Evolutionary conservation across 83 land plant species (phyloP), one percentile per base, ranked within the genome.

Genomic region (Picea engelmannii): DNA sequence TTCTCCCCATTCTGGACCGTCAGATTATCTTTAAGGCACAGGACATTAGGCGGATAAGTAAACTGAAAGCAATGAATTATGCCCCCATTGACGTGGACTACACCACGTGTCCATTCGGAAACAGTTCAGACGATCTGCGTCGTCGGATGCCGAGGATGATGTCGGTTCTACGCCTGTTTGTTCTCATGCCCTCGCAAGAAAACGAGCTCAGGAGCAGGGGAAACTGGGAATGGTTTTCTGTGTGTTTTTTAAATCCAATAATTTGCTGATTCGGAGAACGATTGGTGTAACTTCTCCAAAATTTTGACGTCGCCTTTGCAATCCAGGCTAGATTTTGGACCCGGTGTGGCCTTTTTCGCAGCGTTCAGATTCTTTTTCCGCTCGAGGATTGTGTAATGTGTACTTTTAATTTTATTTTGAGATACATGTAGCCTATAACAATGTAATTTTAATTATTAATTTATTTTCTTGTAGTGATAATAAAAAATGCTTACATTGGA

Each of bases 81-180:
- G 55, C 13, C 2, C 12, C 55, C 55, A 20, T 1, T 15, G 73
- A 68, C 9, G 44, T 68, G 20, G 73, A 31, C 44, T 16, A 2
- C 20, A 8, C 8, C 35, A 24, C 18, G 21, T 69, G 73, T 35
- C 40, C 40, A 20, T 38, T 69, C n/a, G 44, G 44, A 10, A 40
- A 8, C 44, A 1, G 73, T 16, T 68, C 12, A 20, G n/a, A 6
- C 2, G 9, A 35, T 68, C 73, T 1, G n/a, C 6, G 42, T 31
- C n/a, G 44, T 35, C 8, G 3, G 44, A 68, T 68, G n/a, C 18
- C 5, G 73, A 68, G 20, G 73, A 35, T 68, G 73, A 35, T 3
- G 44, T 68, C 73, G 18, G 73, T 40, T 68, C 73, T 68, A 68
- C 44, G n/a, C 27, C 40, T 35, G n/a, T n/a, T n/a, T n/a, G n/a